Conservation (phyloP, 2,329 filamentous ascomycete genomes). For the Pezicula carpinea region DNA sequence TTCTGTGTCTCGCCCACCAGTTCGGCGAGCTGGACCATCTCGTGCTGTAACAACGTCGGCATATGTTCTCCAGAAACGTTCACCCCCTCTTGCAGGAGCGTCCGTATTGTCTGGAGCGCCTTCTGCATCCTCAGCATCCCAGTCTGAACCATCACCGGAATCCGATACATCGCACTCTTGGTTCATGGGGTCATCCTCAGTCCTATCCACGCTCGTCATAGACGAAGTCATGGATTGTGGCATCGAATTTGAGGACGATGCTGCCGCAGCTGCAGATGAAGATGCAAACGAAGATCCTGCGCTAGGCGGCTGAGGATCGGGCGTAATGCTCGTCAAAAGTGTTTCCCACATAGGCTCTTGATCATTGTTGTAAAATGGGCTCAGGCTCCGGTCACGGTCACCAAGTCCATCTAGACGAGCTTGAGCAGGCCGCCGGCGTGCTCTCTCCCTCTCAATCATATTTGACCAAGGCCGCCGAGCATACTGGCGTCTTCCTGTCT, state of each 20-base stretch:
- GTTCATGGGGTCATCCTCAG: slow-evolving; percentile 11
- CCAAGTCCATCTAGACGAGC: slow-evolving; percentile 65
- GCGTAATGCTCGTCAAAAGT: slow-evolving; percentile 73
- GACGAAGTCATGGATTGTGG: slow-evolving; percentile 21
- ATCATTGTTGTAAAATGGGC: slow-evolving; percentile 42
- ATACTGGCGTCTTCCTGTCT: background rate
- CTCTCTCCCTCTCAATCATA: background rate
- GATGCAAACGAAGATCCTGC: slow-evolving; percentile 70
- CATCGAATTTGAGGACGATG: slow-evolving; percentile 20
- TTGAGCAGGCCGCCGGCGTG: slow-evolving; percentile 11
- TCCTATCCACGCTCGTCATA: slow-evolving; percentile 20
- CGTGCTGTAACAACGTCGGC: slow-evolving; percentile 20
- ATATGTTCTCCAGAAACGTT: background rate
- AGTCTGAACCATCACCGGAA: slow-evolving; percentile 14
- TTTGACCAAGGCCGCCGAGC: background rate
- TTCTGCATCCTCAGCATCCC: slow-evolving; percentile 31
- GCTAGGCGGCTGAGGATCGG: slow-evolving; percentile 76
- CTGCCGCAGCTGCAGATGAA: slow-evolving; percentile 21
- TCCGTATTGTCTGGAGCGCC: slow-evolving; percentile 25
- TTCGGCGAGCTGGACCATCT: slow-evolving; percentile 29
- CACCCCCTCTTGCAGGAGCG: slow-evolving; percentile 1
- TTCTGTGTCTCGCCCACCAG: slow-evolving; percentile 21
- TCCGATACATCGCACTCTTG: slow-evolving; percentile 25
- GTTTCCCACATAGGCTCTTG: slow-evolving; percentile 70
- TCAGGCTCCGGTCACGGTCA: slow-evolving; percentile 79